Percentiles rank a stretch among this genome's conserved stretches.
Conservation (phyloP, 1,284 basidiomycete species). For the Ustilago lituana region DNA sequence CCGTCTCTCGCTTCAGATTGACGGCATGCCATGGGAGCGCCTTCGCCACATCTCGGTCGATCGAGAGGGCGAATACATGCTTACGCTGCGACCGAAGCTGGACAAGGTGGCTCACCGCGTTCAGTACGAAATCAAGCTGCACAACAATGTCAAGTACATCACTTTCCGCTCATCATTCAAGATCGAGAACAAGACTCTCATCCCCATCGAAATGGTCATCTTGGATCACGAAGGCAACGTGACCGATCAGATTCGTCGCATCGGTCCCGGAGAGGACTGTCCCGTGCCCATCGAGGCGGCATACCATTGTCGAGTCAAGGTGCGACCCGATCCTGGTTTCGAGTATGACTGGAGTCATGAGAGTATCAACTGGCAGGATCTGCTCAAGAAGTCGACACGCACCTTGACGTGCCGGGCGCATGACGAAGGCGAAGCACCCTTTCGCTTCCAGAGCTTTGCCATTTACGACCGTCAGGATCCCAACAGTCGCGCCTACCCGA, state of each 20-base stretch:
- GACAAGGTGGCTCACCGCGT: constrained; percentile 82
- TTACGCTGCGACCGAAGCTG: constrained; percentile 82
- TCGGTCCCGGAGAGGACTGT: constrained; percentile 88
- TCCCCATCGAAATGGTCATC: constrained; percentile 91
- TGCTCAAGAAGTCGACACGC: constrained; percentile 78
- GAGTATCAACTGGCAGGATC: constrained; percentile 86
- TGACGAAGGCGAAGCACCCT: constrained; percentile 84
- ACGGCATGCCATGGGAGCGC: constrained; percentile 90
- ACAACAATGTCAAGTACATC: constrained; percentile 94
- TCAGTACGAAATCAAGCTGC: constrained; percentile 87
- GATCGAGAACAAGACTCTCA: constrained; percentile 89
- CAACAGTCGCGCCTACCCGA: constrained; percentile 74
- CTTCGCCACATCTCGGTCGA: constrained; percentile 90
- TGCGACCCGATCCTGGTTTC: constrained; percentile 95
- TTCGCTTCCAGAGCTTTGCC: constrained; percentile 93
- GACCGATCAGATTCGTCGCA: constrained; percentile 82
- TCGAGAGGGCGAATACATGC: constrained; percentile 89
- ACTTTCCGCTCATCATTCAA: constrained; percentile 93
- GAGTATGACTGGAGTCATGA: constrained; percentile 92
- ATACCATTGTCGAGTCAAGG: constrained; percentile 80
- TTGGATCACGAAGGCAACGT: constrained; percentile 87
- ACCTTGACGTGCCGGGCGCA: constrained; percentile 86
- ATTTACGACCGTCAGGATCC: constrained; percentile 80
- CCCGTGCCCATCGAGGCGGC: constrained; percentile 91
- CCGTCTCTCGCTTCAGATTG: constrained; percentile 72